Conservation (phyloP, 1,284 basidiomycete genomes). For the Tilletia setariae region DNA sequence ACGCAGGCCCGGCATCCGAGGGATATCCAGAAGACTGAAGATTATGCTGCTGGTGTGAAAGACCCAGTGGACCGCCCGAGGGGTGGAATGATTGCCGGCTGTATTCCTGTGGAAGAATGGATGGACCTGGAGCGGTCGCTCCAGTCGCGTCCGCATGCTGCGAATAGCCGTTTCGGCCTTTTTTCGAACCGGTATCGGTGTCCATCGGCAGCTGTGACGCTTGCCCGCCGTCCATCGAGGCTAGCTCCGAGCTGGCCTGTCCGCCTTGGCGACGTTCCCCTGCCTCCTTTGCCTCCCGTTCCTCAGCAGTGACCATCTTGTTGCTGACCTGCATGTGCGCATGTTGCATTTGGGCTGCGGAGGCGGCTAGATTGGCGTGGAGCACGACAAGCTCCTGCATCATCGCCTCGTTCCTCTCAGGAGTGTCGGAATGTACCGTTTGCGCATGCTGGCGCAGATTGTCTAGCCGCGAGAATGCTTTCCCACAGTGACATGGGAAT, state of each 20-base stretch:
- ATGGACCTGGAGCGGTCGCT: too few relatives aligned
- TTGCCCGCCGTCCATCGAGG: neutral
- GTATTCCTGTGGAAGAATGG: too few relatives aligned
- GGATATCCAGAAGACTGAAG: slow-evolving; percentile 16
- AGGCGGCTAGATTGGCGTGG: slow-evolving; percentile 70
- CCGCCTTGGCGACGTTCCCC: neutral
- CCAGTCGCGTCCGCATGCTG: too few relatives aligned
- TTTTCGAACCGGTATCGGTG: too few relatives aligned
- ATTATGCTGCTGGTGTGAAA: slow-evolving; percentile 24
- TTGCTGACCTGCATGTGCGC: slow-evolving; percentile 37
- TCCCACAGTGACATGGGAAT: slow-evolving; percentile 85
- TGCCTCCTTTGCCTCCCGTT: neutral
- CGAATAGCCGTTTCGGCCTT: too few relatives aligned
- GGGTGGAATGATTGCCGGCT: too few relatives aligned
- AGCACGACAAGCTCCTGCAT: slow-evolving; percentile 81
- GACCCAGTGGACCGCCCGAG: neutral
- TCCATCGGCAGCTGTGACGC: neutral
- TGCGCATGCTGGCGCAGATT: slow-evolving; percentile 94
- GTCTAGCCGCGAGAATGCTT: slow-evolving; percentile 92
- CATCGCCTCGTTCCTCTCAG: slow-evolving; percentile 81
- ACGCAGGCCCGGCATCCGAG: slow-evolving; percentile 1
- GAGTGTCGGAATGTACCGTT: slow-evolving; percentile 86
- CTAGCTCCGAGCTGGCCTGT: neutral
- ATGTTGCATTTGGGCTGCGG: slow-evolving; percentile 43
- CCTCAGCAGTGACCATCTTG: neutral